A percentile compares a stretch with the other conserved stretches of the same genome.
Evolutionary conservation across 495 filamentous ascomycete genomes (phyloP).

Genomic region (Beverwykella pulmonaria): DNA sequence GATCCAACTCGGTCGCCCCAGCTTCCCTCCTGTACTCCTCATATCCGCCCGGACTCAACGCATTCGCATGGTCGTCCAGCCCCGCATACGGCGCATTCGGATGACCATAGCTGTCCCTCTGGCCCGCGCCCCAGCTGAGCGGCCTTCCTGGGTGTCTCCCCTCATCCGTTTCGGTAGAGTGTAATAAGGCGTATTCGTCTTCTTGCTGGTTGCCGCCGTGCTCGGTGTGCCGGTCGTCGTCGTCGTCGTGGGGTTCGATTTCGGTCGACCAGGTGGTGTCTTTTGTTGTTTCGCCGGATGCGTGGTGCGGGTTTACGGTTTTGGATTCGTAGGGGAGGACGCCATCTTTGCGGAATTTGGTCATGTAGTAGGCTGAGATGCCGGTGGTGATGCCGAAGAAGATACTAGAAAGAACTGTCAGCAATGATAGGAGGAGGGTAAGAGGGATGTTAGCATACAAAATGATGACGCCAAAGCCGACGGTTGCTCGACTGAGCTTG

Average conservation of each 20-base stretch:
- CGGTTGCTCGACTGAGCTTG: conserved; percentile 71
- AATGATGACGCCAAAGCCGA: conserved; percentile 78
- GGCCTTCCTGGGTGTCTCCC: conserved; percentile 41
- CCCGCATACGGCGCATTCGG: conserved; percentile 22
- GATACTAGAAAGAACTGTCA: conserved; percentile 55
- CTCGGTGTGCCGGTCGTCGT: conserved; percentile 34
- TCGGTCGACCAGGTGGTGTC: conserved; percentile 46
- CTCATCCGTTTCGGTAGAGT: conserved; percentile 36
- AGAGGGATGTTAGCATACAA: conserved; percentile 71
- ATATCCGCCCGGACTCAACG: conserved; percentile 41
- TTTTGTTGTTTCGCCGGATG: conserved; percentile 22
- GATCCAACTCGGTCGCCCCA: background rate
- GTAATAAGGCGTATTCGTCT: conserved; percentile 40
- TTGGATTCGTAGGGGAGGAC: conserved; percentile 68
- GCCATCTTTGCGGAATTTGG: conserved; percentile 77
- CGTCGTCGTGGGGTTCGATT: conserved; percentile 33
- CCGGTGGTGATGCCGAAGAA: conserved; percentile 71
- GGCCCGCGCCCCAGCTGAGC: conserved; percentile 42
- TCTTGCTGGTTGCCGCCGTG: conserved; percentile 39
- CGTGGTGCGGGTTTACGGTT: conserved; percentile 50
- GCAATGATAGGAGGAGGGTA: conserved; percentile 5
- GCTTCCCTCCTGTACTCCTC: conserved; percentile 38
- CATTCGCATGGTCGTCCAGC: conserved; percentile 28
- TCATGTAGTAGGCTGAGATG: conserved; percentile 75
- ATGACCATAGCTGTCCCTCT: conserved; percentile 8